These are phyloP conservation scores for Coemansia sp. DNA, from an alignment of 192 early-diverging fungal species.

Conservation along the genomic window DNA sequence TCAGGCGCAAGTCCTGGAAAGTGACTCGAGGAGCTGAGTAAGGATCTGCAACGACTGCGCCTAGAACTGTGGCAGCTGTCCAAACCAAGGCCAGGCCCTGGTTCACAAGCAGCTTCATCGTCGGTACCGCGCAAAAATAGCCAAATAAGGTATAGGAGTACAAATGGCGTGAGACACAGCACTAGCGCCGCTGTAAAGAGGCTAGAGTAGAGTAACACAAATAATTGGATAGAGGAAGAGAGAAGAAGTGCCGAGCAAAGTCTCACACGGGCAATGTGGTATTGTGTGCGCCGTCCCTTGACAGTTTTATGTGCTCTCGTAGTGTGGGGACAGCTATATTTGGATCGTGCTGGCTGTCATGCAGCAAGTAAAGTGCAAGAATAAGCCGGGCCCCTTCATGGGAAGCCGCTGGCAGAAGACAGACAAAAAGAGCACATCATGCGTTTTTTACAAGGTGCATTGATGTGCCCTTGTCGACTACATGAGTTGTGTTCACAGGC, in stretches of 20 bases:
- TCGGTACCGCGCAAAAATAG: not conserved
- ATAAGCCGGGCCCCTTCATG: not conserved
- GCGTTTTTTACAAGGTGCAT: not conserved
- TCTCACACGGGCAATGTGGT: not conserved
- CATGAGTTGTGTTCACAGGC: not conserved
- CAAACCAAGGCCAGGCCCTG: not conserved
- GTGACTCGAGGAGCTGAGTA: constrained; percentile 17
- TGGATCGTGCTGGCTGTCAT: not conserved
- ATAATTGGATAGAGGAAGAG: constrained; percentile 3
- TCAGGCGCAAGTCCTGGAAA: constrained; percentile 6
- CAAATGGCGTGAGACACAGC: not conserved
- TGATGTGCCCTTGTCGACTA: not conserved
- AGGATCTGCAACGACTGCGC: not conserved
- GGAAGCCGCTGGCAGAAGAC: not conserved
- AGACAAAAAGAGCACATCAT: not conserved
- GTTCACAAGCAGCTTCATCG: not conserved
- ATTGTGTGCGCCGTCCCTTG: not conserved
- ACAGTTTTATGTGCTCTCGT: not conserved
- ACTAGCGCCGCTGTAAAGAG: not conserved
- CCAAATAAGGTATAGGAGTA: not conserved
- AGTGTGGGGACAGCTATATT: not conserved
- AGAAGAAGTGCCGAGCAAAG: not conserved
- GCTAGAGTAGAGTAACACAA: not conserved
- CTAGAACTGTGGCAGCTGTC: not conserved
- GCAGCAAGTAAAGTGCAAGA: not conserved